A percentile compares a stretch with the other conserved stretches of the same genome.
These are phyloP conservation scores for Saccharomycopsis malanga DNA, from an alignment of 805 yeast genomes.

Conservation along the genomic window DNA sequence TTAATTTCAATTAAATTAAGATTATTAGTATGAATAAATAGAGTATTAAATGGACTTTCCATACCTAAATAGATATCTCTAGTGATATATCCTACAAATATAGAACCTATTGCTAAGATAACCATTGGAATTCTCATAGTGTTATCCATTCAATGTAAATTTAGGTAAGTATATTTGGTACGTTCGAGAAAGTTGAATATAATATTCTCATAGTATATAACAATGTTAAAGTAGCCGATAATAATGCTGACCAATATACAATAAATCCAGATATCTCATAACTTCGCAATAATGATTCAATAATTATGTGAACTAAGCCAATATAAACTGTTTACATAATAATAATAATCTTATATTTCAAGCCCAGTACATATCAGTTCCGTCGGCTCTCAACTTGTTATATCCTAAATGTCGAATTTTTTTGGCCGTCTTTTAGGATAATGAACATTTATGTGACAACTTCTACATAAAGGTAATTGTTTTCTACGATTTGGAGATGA, in stretches of 20 bases:
- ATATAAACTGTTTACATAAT: too few species aligned
- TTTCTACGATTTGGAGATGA: too few species aligned
- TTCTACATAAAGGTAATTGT: too few species aligned
- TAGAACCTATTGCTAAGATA: constrained; percentile 24
- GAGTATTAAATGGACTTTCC: constrained; percentile 23
- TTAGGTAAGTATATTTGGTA: constrained; percentile 22
- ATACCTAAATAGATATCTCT: constrained; percentile 25
- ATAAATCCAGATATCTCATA: constrained; percentile 24
- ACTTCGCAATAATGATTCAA: constrained; percentile 24
- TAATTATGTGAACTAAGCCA: too few species aligned
- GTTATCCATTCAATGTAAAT: constrained; percentile 22
- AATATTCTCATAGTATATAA: constrained; percentile 24
- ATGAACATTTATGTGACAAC: too few species aligned
- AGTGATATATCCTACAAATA: constrained; percentile 24
- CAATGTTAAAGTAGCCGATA: constrained; percentile 25
- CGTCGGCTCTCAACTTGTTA: too few species aligned
- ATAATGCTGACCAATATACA: constrained; percentile 24
- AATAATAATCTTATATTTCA: too few species aligned
- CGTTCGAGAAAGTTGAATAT: constrained; percentile 24
- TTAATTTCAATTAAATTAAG: constrained; percentile 23
- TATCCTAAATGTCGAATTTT: too few species aligned
- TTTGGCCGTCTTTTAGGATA: too few species aligned
- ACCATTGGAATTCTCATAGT: constrained; percentile 24
- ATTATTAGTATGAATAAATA: constrained; percentile 25
- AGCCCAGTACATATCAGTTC: too few species aligned